Evolutionary conservation across 306 rosid species (phyloP).

Genomic region (Echinosophora koreensis): DNA sequence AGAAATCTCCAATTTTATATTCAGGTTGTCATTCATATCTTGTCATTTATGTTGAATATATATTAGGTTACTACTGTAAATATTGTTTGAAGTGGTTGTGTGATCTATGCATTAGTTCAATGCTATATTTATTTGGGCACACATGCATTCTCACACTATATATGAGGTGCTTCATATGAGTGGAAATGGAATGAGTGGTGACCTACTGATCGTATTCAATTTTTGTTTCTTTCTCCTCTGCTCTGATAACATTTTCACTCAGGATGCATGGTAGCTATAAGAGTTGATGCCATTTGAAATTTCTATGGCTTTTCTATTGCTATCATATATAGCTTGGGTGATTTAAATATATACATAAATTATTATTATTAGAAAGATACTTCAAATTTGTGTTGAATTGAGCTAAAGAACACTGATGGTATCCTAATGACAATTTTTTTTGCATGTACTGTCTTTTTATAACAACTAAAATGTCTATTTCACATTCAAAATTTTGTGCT

Average conservation of each 20-base stretch:
- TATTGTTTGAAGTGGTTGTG: slow-evolving; percentile 17
- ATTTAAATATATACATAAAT: slow-evolving; percentile 1
- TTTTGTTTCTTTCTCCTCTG: not conserved
- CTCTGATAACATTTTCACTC: not conserved
- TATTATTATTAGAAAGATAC: not conserved
- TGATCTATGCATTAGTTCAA: slow-evolving; percentile 12
- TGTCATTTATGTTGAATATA: slow-evolving; percentile 20
- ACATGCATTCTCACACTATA: not conserved
- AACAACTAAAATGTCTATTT: not conserved
- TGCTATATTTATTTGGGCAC: not conserved
- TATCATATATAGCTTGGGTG: not conserved
- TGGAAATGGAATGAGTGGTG: not conserved
- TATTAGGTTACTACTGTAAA: slow-evolving; percentile 7
- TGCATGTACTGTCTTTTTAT: slow-evolving; percentile 23
- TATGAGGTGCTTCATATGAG: not conserved
- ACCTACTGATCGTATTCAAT: not conserved
- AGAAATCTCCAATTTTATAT: slow-evolving; percentile 98
- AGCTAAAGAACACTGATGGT: not conserved
- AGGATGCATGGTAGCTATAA: not conserved
- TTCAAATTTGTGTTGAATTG: not conserved
- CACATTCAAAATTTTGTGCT: slow-evolving; percentile 35
- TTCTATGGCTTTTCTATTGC: not conserved
- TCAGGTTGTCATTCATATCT: slow-evolving; percentile 64
- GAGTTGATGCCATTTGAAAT: not conserved
- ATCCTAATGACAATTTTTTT: slow-evolving; percentile 14